Base-by-base conservation (phyloP, 257 asterid species). In the Jaltomata sinuosa region DNA sequence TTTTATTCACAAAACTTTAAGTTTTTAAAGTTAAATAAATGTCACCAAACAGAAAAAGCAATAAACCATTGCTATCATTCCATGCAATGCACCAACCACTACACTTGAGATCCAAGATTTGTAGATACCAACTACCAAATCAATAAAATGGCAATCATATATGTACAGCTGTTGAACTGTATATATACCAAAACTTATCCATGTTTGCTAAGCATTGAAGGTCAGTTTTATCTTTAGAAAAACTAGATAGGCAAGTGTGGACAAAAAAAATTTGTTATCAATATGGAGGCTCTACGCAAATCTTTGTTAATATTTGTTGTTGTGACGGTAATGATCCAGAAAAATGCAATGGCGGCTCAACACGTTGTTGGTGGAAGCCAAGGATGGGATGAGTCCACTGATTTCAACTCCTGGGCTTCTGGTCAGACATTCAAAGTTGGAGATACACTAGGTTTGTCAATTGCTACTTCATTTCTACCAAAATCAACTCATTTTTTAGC, bases 351-450 rank as follows among this genome's bases (percentile, higher is more conserved):
- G 4, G 98, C 97, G 1, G 86, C 92, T 6, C 92, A 91, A 72
- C 91, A 88, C 32, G 85, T 22, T 0, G 98, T 94, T 11, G 98
- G 98, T 22, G 98, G 98, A 83, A 95, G 93, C 90, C 93, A 90
- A 86, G 98, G 97, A 9, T 95, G 98, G 98, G 98, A 91, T 79
- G 91, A 88, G 81, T 95, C 98, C 22, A 89, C 92, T 4, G 96
- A 94, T 87, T 95, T 91, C 90, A 84, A 87, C 19, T 54, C 98
- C 0, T 95, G 98, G 98, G 85, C 91, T 9, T 91, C 97, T 36
- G 88, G 87, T 50, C 88, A 91, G 84, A 94, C 95, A 68, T 95
- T 95, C 89, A 93, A 89, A 87, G 94, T 93, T 21, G 98, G 97
- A n/a, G 98, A 95, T 79, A 89, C 91, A 86, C 87, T 95, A 83